Percentiles rank a stretch among this genome's conserved stretches.
Evolutionary conservation across 495 filamentous ascomycete genomes (phyloP).

Genomic region (Penicillium desertorum): DNA sequence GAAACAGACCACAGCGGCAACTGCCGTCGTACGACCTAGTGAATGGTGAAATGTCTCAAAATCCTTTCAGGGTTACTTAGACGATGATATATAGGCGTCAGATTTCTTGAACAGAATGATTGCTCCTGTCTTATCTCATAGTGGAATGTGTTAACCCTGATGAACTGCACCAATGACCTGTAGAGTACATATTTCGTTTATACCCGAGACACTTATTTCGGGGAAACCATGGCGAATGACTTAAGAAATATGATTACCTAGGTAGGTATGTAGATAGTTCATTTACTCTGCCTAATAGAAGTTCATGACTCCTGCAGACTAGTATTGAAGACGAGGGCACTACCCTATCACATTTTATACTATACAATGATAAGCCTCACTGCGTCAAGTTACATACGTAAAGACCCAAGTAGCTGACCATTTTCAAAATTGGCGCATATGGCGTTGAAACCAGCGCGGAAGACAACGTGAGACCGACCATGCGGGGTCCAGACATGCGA

Average conservation of each 20-base stretch:
- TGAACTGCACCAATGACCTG: not conserved
- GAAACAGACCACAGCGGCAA: constrained; percentile 9
- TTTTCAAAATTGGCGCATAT: not conserved
- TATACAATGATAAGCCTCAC: not conserved
- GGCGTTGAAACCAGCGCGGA: not conserved
- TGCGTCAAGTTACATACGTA: not conserved
- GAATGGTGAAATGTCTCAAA: no score
- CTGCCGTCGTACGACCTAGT: constrained; percentile 5
- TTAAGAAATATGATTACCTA: not conserved
- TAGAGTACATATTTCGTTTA: not conserved
- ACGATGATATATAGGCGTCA: not conserved
- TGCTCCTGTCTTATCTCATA: not conserved
- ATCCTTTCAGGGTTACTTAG: not conserved
- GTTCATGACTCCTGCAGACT: not conserved
- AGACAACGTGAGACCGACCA: not conserved
- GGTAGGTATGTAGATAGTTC: not conserved
- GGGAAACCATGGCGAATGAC: not conserved
- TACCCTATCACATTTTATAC: not conserved
- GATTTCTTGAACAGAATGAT: not conserved
- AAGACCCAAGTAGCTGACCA: not conserved
- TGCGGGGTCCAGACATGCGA: not conserved
- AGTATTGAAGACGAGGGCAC: not conserved
- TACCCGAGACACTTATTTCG: not conserved
- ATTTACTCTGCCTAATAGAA: not conserved
- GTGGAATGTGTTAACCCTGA: not conserved